Percentiles rank a stretch among this genome's conserved stretches.
These are phyloP conservation scores for Exidia glandulosa DNA, from an alignment of 768 basidiomycete genomes.

Conservation along the genomic window DNA sequence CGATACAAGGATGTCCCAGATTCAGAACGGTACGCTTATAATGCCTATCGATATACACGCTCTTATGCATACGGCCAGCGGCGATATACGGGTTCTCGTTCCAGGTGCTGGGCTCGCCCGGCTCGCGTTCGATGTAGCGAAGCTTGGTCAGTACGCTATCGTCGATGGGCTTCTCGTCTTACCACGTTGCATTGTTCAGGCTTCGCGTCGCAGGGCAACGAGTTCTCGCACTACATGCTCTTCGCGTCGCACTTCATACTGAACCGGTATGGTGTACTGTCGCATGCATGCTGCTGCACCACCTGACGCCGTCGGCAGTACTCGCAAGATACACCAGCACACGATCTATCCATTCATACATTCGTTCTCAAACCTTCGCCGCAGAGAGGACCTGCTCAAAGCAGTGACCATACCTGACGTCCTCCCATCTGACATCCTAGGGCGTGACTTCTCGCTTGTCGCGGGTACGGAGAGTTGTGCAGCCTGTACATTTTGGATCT, in stretches of 20 bases:
- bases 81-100: constrained; percentile 61
- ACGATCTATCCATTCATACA: constrained; percentile 85
- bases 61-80: too few species aligned
- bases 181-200: constrained; percentile 32
- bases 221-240: constrained; percentile 94
- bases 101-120: constrained; percentile 87
- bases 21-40: constrained; percentile 37
- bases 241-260: constrained; percentile 80
- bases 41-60: background rate
- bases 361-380: constrained; percentile 75
- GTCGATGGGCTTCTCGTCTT: background rate
- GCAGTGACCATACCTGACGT: constrained; percentile 74
- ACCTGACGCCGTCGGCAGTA: constrained; percentile 28
- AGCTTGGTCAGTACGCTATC: constrained; percentile 42
- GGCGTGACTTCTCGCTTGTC: constrained; percentile 68
- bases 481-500: background rate
- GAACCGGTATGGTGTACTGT: constrained; percentile 50
- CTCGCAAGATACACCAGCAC: constrained; percentile 53
- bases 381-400: constrained; percentile 49
- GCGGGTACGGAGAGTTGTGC: constrained; percentile 43
- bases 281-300: background rate
- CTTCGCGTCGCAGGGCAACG: constrained; percentile 86
- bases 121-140: constrained; percentile 79
- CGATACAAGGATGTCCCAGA: constrained; percentile 48
- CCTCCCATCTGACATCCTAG: constrained; percentile 53